Percentiles rank a stretch among this genome's conserved stretches.
Conservation (phyloP, 805 yeast species). For the Wickerhamomyces bovis region DNA sequence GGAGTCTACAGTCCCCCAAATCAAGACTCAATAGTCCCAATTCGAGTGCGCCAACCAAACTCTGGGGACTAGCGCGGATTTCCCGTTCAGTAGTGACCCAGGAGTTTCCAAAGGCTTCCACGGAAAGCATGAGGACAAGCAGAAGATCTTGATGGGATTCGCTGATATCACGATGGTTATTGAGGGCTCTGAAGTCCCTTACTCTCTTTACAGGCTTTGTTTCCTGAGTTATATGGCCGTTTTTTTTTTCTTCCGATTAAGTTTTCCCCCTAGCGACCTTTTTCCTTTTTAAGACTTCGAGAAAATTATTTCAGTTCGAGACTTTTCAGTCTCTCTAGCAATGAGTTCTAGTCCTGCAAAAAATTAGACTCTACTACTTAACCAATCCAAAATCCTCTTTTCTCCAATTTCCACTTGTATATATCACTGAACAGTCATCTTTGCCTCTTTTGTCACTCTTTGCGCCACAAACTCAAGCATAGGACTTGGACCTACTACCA, state of each 20-base stretch:
- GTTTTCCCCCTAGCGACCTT: background rate
- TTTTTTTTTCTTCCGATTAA: background rate
- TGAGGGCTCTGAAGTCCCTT: background rate
- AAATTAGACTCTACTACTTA: background rate
- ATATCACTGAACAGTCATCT: background rate
- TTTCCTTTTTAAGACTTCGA: conserved; percentile 1
- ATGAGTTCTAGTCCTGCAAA: background rate
- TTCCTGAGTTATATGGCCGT: background rate
- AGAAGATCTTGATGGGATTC: background rate
- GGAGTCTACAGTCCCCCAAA: background rate
- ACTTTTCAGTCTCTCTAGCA: background rate
- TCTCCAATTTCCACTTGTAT: background rate
- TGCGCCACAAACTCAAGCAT: background rate
- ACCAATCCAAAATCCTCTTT: background rate
- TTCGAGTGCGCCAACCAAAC: background rate
- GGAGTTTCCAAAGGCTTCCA: background rate
- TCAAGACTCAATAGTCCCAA: background rate
- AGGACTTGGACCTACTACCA: background rate
- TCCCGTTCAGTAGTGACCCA: background rate
- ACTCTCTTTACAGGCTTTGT: background rate
- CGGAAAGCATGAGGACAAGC: too few species aligned
- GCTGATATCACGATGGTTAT: too few species aligned
- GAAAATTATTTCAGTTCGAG: background rate
- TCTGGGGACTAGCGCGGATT: too few species aligned
- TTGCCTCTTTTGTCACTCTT: background rate